Evolutionary conservation across 441 rosid species (phyloP), one percentile per base, ranked within the genome.

Genomic region (Viola pubescens): DNA sequence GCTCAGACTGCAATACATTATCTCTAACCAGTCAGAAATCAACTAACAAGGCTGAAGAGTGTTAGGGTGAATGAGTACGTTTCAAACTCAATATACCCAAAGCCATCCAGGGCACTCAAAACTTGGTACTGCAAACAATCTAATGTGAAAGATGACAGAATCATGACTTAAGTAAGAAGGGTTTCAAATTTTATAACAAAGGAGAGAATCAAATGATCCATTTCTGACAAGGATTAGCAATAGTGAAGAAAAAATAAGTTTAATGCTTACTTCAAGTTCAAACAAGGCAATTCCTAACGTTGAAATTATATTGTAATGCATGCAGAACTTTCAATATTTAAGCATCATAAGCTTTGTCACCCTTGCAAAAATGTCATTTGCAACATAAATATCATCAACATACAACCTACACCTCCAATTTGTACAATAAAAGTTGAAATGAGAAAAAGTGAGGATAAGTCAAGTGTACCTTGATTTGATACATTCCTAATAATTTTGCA

Each of bases 401-500:
- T 26, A 26, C 34, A 26, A 26, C 43, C 12, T 37, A 19, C 14
- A 61, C 8, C 1, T 58, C 47, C 54, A 50, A 62, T 9, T 49
- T 52, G 43, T 41, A 42, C 34, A 42, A 56, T 45, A 48, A 16
- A 54, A 64, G 10, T 40, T 48, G 34, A 64, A 51, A 13, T 13
- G 48, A 63, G 41, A 4, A 42, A 13, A 58, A 55, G 48, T 46
- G 49, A 9, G 49, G n/a, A 60, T 12, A 59, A 46, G 48, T 34
- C 54, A 72, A 54, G 12, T 62, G 52, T 67, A 92, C 97, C 97
- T 92, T 94, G 66, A 94, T 88, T 67, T 89, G 84, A 79, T 94
- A 87, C 97, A 94, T 94, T 72, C 97, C 98, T 56, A 94, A 75
- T 73, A 94, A 77, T 76, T 94, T 94, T 61, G 98, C 98, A 68